Percentiles rank a stretch among this genome's conserved stretches.
These are phyloP conservation scores for Setomelanomma holmii DNA, from an alignment of 2,329 filamentous ascomycete genomes.

Conservation along the genomic window DNA sequence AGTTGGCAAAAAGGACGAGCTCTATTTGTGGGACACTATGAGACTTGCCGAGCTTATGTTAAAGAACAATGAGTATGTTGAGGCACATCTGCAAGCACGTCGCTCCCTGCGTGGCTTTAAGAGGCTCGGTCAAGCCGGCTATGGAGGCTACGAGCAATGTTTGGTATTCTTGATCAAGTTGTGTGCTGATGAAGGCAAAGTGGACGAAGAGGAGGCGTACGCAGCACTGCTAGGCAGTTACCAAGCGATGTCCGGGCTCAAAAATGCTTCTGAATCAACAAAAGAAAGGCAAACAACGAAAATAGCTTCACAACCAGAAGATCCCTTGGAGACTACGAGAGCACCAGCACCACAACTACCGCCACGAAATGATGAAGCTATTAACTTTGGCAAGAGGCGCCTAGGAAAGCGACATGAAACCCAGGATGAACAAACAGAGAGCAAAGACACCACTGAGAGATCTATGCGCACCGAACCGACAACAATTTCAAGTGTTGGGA, in stretches of 20 bases:
- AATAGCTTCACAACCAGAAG: neutral
- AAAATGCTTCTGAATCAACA: neutral
- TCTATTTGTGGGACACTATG: slow-evolving; percentile 21
- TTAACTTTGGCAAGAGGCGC: too few species aligned
- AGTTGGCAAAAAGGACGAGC: slow-evolving; percentile 21
- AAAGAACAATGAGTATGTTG: slow-evolving; percentile 23
- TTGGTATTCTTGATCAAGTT: slow-evolving; percentile 20
- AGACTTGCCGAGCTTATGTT: slow-evolving; percentile 22
- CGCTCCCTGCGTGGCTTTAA: slow-evolving; percentile 25
- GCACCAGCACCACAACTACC: too few species aligned
- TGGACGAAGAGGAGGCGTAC: slow-evolving; percentile 32
- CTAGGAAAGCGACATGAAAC: too few species aligned
- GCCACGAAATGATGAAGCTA: too few species aligned
- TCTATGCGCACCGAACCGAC: too few species aligned
- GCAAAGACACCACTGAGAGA: too few species aligned
- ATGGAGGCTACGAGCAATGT: slow-evolving; percentile 19
- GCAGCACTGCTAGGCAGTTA: slow-evolving; percentile 1
- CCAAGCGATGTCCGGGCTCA: neutral
- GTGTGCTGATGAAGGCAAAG: slow-evolving; percentile 19
- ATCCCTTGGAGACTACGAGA: too few species aligned
- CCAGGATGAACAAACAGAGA: too few species aligned
- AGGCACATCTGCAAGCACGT: slow-evolving; percentile 28
- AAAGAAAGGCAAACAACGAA: neutral
- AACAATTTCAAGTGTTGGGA: too few species aligned
- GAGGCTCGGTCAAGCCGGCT: slow-evolving; percentile 18